A percentile compares a stretch with the other conserved stretches of the same genome.
Evolutionary conservation across 2,329 filamentous ascomycete species (phyloP).

Genomic region (Trichoderma lentiforme): DNA sequence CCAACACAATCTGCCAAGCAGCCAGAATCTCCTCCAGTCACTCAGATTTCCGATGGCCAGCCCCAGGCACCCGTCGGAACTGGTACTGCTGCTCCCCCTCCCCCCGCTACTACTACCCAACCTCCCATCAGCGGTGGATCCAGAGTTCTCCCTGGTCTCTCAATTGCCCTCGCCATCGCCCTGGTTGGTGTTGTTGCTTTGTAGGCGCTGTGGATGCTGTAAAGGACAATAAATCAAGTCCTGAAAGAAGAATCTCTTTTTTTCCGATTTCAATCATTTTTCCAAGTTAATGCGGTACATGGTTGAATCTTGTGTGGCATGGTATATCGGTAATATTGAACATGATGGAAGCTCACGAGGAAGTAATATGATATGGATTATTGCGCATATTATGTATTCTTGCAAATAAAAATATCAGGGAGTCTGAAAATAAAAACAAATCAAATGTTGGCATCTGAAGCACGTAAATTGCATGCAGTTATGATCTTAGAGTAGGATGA

Average conservation of each 20-base stretch:
- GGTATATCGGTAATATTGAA: background rate
- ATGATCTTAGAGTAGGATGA: background rate
- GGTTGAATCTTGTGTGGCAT: background rate
- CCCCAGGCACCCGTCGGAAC: slow-evolving; percentile 48
- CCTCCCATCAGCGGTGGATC: slow-evolving; percentile 14
- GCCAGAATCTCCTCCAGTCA: slow-evolving; percentile 29
- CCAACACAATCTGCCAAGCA: background rate
- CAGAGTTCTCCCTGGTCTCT: slow-evolving; percentile 17
- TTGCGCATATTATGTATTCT: background rate
- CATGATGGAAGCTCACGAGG: background rate
- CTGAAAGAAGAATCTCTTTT: background rate
- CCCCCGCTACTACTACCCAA: background rate
- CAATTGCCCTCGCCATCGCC: slow-evolving; percentile 18
- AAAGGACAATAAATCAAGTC: background rate
- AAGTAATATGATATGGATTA: background rate
- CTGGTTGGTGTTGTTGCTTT: slow-evolving; percentile 23
- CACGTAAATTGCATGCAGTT: background rate
- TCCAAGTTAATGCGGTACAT: background rate
- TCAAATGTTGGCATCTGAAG: background rate
- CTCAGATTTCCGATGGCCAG: slow-evolving; percentile 47
- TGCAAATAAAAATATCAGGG: background rate
- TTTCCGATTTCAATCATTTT: background rate
- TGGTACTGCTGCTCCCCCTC: slow-evolving; percentile 39
- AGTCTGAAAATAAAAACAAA: background rate
- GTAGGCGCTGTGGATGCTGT: slow-evolving; percentile 10